Conservation (phyloP, 257 asterid species). For the Petunia axillaris region DNA sequence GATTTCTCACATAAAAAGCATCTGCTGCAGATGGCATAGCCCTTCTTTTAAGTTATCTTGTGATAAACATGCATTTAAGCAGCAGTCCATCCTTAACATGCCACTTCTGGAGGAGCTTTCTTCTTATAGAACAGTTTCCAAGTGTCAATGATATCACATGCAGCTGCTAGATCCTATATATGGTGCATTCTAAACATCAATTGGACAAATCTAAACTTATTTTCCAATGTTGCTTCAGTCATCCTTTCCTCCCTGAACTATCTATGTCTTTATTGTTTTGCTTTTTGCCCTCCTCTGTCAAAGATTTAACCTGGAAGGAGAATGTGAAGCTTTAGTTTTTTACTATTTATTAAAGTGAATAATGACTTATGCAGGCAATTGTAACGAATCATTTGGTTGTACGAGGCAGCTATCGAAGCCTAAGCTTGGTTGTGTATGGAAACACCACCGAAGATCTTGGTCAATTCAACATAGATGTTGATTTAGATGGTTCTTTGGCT, state of each 20-base stretch:
- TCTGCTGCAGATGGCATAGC: too few relatives aligned
- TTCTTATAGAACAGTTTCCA: too few relatives aligned
- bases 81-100: too few relatives aligned
- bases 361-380: slow-evolving; percentile 61
- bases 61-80: too few relatives aligned
- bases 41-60: too few relatives aligned
- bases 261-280: neutral
- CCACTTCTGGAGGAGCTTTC: too few relatives aligned
- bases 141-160: slow-evolving; percentile 8
- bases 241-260: neutral
- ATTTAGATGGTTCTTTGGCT: slow-evolving; percentile 78
- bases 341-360: slow-evolving; percentile 20
- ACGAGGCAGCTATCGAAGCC: slow-evolving; percentile 96
- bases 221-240: neutral
- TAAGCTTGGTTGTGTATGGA: slow-evolving; percentile 95
- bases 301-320: neutral
- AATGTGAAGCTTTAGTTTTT: neutral
- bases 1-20: too few relatives aligned
- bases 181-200: neutral
- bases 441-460: slow-evolving; percentile 94
- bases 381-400: slow-evolving; percentile 94
- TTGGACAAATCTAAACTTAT: slow-evolving; percentile 2
- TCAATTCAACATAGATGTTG: slow-evolving; percentile 92
- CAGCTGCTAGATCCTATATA: neutral
- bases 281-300: slow-evolving; percentile 5